Conservation (phyloP, 805 yeast species). For the Millerozyma miso region DNA sequence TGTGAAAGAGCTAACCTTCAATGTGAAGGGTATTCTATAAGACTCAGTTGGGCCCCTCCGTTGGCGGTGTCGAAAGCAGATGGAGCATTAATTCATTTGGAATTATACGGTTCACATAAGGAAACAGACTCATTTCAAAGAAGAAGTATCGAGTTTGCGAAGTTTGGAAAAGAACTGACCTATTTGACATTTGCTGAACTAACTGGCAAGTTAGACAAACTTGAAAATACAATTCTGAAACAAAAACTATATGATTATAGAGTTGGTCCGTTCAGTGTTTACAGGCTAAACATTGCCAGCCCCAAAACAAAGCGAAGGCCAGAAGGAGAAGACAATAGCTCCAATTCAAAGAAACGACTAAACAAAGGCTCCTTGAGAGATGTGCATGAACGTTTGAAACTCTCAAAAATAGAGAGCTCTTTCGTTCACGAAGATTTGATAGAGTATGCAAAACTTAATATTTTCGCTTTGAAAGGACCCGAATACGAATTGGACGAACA, state of each 20-base stretch:
- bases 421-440: slow-evolving; percentile 35
- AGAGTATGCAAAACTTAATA: slow-evolving; percentile 35
- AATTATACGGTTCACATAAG: slow-evolving; percentile 12
- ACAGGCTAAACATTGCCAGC: slow-evolving; percentile 1
- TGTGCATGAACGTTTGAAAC: slow-evolving; percentile 11
- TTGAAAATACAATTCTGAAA: slow-evolving; percentile 17
- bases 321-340: background rate
- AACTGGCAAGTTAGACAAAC: slow-evolving; percentile 29
- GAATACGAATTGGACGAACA: slow-evolving; percentile 35
- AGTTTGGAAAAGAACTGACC: slow-evolving; percentile 29
- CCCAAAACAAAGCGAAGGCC: background rate
- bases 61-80: slow-evolving; percentile 23
- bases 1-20: slow-evolving; percentile 41
- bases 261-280: slow-evolving; percentile 25
- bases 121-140: slow-evolving; percentile 36
- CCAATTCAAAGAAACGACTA: background rate
- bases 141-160: slow-evolving; percentile 41
- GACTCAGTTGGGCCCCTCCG: slow-evolving; percentile 44
- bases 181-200: slow-evolving; percentile 39
- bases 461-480: slow-evolving; percentile 38
- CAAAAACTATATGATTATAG: slow-evolving; percentile 3
- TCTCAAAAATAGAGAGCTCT: slow-evolving; percentile 23
- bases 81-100: slow-evolving; percentile 14
- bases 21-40: slow-evolving; percentile 50
- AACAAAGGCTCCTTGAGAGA: background rate